Evolutionary conservation across 768 basidiomycete species (phyloP), one percentile per base, ranked within the genome.

Genomic region (Phlegmacium glaucopus): DNA sequence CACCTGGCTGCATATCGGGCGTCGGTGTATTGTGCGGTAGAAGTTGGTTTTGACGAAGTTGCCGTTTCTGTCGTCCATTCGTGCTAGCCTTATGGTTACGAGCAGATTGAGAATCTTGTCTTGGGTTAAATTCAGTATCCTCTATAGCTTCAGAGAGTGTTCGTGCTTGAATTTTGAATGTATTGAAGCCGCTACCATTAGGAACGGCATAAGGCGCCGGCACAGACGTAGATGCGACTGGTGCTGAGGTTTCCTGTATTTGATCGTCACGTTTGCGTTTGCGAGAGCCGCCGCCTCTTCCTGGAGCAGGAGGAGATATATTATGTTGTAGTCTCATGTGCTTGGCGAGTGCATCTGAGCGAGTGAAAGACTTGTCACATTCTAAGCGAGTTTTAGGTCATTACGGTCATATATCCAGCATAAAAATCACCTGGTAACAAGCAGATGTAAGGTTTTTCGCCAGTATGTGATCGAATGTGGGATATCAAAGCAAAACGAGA

Each of bases 281-380:
- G 42, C 83, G 77, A 17, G 68, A 65, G 13, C 85, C 85, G 37
- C 22, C 22, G 2, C 85, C 87, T 32, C 86, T 78, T 5, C 83
- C 82, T 0, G 90, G 85, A 1, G 80, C 74, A 0, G 89, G 87
- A 0, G 87, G 83, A 2, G 75, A 75, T 60, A 88, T 82, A 56
- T 87, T 84, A 67, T 93, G 89, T 59, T 94, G 89, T 27, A 89
- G 80, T 18, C 91, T 85, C 80, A 93, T 86, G 64, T 96, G 94
- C 61, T 95, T 95, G 16, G 85, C 85, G 15, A 95, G 80, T 8
- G 94, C 92, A 67, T 96, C 94, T 1, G 92, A 92, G 36, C 94
- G 91, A 8, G 93, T 94, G 66, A 97, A 97, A 0, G 90, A 87
- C 58, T 92, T 94, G 72, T 91, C 90, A 62, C 94, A 97, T 70